Base-by-base conservation (phyloP, 441 rosid species). In the Adansonia rubrostipa region DNA sequence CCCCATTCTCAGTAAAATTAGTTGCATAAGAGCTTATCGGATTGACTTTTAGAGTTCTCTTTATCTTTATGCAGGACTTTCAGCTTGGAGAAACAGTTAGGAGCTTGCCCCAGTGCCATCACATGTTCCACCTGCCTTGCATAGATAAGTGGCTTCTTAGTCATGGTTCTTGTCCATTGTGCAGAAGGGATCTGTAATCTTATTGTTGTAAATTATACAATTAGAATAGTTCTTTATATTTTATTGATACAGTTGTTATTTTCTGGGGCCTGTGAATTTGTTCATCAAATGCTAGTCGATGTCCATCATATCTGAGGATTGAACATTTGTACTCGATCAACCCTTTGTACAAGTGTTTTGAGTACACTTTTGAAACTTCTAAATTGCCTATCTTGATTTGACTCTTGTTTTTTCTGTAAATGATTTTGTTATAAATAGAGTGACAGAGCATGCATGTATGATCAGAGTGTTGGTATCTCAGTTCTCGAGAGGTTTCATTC, bases 121-220 rank as follows among this genome's bases (percentile, higher is more conserved):
- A 95, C 90, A 85, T 90, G 96, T 95, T 93, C 86, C 99, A 95
- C 84, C 85, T 91, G 65, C 96, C 95, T 3, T 95, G 99, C 94
- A 95, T 95, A 75, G 99, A 95, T 82, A 89, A 92, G 78, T 95
- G 99, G 99, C 98, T 95, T 54, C 84, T 85, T 33, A 82, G 84
- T 80, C 98, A 93, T 57, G 97, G 93, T 20, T 95, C 99, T 57
- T 93, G 99, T 84, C 99, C 99, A 0, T 78, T 95, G 44, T 95
- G 99, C 87, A 92, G 99, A 84, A 84, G 96, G 80, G 96, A 90
- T 83, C 89, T 90, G 74, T 95, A 80, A 90, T 69, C 1, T 36
- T 42, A 3, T 22, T 57, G 62, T 77, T 85, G 89, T 88, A 82
- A 66, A 79, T 82, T 79, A 33, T 69, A 53, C 69, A 1, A 74